Conservation (phyloP, 148 eudicot genomes). For the Rhododendron williamsianum region DNA sequence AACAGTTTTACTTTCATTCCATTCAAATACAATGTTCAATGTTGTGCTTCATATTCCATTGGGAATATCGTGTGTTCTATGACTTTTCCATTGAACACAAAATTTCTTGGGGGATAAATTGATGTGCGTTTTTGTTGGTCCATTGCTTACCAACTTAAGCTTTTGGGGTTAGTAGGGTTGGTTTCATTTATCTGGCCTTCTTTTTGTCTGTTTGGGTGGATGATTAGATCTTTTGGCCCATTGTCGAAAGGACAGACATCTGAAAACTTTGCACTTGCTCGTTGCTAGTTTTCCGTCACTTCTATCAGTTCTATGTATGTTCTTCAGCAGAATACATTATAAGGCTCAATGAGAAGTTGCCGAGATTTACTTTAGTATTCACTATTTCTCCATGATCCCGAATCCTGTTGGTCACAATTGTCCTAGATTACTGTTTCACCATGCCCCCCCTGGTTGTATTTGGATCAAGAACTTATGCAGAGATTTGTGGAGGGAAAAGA, state of each 20-base stretch:
- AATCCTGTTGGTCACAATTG: background rate
- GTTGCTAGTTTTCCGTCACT: background rate
- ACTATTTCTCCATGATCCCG: background rate
- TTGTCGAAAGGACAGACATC: too few relatives aligned
- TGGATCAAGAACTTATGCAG: background rate
- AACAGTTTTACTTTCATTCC: background rate
- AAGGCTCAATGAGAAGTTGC: background rate
- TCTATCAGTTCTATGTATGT: background rate
- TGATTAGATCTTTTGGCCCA: background rate
- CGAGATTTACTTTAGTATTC: background rate
- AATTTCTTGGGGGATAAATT: background rate
- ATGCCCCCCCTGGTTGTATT: background rate
- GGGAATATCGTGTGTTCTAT: background rate
- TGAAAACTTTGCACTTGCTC: background rate
- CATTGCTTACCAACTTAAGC: background rate
- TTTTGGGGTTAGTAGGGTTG: background rate
- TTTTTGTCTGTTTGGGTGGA: background rate
- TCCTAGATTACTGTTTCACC: background rate
- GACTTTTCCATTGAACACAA: background rate
- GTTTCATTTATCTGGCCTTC: background rate
- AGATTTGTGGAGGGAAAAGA: background rate
- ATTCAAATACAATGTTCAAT: background rate
- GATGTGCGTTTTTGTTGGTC: background rate
- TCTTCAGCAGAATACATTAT: background rate
- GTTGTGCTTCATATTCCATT: background rate